Conservation (phyloP, 495 filamentous ascomycete species). For the Podospora pseudoanserina region DNA sequence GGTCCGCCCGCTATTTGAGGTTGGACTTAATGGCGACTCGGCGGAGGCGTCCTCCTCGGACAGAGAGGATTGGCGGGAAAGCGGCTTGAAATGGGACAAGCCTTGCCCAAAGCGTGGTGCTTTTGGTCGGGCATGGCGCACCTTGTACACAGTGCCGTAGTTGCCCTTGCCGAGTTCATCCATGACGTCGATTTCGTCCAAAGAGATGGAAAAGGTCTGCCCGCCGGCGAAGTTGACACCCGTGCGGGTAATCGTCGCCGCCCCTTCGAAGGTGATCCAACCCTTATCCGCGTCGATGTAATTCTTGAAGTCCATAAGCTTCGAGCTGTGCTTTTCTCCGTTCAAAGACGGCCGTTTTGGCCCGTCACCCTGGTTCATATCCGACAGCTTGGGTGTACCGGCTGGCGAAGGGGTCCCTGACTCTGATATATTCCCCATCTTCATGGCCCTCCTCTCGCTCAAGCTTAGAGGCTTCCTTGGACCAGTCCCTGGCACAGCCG, state of each 20-base stretch:
- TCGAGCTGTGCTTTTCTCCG: constrained; percentile 51
- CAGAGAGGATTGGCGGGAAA: constrained; percentile 33
- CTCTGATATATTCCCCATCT: constrained; percentile 38
- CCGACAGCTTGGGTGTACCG: constrained; percentile 32
- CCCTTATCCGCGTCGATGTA: constrained; percentile 90
- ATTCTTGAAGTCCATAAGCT: constrained; percentile 87
- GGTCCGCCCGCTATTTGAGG: constrained; percentile 22
- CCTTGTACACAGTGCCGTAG: constrained; percentile 97
- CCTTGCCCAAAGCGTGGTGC: constrained; percentile 78
- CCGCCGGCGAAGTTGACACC: constrained; percentile 91
- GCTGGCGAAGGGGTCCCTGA: constrained; percentile 26
- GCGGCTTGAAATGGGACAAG: constrained; percentile 55
- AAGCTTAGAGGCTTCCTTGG: constrained; percentile 30
- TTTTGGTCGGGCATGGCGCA: constrained; percentile 76
- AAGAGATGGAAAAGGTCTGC: constrained; percentile 85
- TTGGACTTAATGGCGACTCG: constrained; percentile 19
- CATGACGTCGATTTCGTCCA: constrained; percentile 92
- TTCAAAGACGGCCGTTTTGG: constrained; percentile 30
- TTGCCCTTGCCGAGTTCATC: constrained; percentile 98
- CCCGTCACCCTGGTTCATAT: constrained; percentile 24
- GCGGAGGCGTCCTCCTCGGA: constrained; percentile 30
- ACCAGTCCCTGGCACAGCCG: constrained; percentile 33
- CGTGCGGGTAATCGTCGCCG: constrained; percentile 79
- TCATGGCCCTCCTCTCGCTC: constrained; percentile 41
- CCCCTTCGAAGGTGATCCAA: constrained; percentile 88